phyloP scores from a whole-genome alignment of 306 rosid genomes.

The Quercus aquifolioides region DNA sequence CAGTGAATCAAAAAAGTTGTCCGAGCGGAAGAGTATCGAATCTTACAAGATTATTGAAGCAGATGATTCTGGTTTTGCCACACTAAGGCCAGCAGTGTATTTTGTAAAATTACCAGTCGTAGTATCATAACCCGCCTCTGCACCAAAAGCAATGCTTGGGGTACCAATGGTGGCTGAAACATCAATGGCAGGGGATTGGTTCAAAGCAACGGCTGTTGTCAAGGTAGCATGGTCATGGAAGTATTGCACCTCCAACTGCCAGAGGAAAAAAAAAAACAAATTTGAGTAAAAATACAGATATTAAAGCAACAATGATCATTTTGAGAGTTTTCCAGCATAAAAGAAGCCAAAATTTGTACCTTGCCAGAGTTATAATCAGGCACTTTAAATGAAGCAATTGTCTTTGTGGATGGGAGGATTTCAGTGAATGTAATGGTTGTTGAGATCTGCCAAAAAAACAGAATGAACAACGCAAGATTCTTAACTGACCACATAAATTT shows the following conservation, averaged over 20 bases:
- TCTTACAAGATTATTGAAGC: slow-evolving; percentile 84
- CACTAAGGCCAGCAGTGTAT: slow-evolving; percentile 74
- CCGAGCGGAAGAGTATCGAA: slow-evolving; percentile 1
- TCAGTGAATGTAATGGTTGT: slow-evolving; percentile 69
- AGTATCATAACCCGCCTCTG: slow-evolving; percentile 88
- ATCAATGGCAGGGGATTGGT: slow-evolving; percentile 69
- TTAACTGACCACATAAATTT: slow-evolving; percentile 6
- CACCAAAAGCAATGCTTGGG: slow-evolving; percentile 74
- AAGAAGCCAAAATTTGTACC: slow-evolving; percentile 44
- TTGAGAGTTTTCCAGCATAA: neutral
- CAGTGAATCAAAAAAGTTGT: slow-evolving; percentile 3
- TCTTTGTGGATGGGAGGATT: slow-evolving; percentile 78
- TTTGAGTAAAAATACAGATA: neutral
- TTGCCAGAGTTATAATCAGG: slow-evolving; percentile 84
- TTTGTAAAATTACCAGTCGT: slow-evolving; percentile 62
- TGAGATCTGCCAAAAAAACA: slow-evolving; percentile 46
- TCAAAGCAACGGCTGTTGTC: slow-evolving; percentile 53
- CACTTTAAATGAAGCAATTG: slow-evolving; percentile 79
- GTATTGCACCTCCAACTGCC: slow-evolving; percentile 91
- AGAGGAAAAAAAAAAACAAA: slow-evolving; percentile 13
- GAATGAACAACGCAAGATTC: slow-evolving; percentile 3
- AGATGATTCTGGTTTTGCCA: slow-evolving; percentile 54
- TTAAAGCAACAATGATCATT: neutral
- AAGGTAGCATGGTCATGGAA: slow-evolving; percentile 88
- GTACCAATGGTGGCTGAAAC: slow-evolving; percentile 79